A percentile compares a stretch with the other conserved stretches of the same genome.
Conservation (phyloP, 768 basidiomycete genomes). For the Steccherinum ochraceum region DNA sequence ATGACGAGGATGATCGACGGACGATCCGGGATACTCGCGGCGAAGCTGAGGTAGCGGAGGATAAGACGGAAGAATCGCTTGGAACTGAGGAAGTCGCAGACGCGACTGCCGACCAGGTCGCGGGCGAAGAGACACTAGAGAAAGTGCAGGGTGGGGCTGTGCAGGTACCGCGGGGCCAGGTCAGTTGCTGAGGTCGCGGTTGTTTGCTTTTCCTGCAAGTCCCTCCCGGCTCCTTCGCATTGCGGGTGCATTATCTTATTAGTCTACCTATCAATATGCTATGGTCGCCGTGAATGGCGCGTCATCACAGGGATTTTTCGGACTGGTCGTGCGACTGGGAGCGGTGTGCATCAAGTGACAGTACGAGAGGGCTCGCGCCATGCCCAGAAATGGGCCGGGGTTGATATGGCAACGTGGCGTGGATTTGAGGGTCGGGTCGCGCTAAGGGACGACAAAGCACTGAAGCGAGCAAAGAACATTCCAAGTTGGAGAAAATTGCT, state of each 20-base stretch:
- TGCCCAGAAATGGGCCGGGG: not conserved
- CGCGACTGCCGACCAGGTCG: conserved; percentile 13
- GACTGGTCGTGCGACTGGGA: not conserved
- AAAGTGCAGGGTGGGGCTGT: too few species aligned
- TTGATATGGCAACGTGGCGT: not conserved
- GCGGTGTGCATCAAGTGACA: not conserved
- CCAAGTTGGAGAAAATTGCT: not conserved
- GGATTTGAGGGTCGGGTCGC: not conserved
- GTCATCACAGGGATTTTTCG: too few species aligned
- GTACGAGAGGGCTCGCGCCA: too few species aligned
- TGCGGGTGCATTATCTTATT: too few species aligned
- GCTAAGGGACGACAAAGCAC: not conserved
- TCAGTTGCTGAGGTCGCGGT: too few species aligned
- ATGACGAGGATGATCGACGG: conserved; percentile 22
- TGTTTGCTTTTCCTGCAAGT: not conserved
- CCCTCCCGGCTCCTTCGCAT: not conserved
- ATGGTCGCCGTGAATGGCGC: too few species aligned
- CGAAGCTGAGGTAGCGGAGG: conserved; percentile 15
- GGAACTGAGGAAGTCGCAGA: conserved; percentile 17
- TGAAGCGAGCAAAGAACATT: not conserved
- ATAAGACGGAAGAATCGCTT: conserved; percentile 11
- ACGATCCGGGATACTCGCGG: conserved; percentile 18
- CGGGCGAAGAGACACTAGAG: conserved; percentile 7
- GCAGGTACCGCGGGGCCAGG: not conserved
- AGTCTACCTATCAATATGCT: too few species aligned